These are phyloP conservation scores for Albatrellus ellisii DNA, from an alignment of 768 basidiomycete genomes.

Conservation along the genomic window DNA sequence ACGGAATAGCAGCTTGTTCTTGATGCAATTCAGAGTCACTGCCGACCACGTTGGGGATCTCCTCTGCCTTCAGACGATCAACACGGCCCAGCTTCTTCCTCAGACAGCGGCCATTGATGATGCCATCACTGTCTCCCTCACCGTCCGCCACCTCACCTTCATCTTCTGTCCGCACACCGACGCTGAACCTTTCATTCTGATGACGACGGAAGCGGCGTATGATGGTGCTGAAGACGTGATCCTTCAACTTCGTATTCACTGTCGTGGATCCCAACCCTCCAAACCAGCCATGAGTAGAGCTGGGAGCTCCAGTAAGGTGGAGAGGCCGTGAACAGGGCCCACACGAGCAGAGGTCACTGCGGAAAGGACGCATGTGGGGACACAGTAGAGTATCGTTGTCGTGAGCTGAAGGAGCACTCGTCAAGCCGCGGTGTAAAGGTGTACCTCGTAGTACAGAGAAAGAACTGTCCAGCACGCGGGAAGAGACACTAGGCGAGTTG, in stretches of 20 bases:
- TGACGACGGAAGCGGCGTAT: constrained; percentile 59
- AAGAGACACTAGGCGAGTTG: constrained; percentile 27
- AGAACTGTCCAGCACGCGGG: constrained; percentile 4
- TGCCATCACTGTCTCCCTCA: constrained; percentile 28
- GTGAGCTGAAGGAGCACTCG: constrained; percentile 1
- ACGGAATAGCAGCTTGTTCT: constrained; percentile 17
- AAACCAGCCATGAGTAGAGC: constrained; percentile 49
- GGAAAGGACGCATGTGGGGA: neutral
- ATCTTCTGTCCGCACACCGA: constrained; percentile 33
- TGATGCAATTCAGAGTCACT: neutral
- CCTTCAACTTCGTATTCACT: constrained; percentile 89
- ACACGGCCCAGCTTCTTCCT: constrained; percentile 31
- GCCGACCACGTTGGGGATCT: constrained; percentile 23
- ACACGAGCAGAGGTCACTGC: neutral
- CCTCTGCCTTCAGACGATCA: constrained; percentile 28
- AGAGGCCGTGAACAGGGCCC: constrained; percentile 28
- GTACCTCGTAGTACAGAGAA: no score
- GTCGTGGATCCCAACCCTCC: constrained; percentile 87
- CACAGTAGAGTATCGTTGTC: constrained; percentile 20
- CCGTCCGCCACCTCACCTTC: constrained; percentile 35
- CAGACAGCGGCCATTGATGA: constrained; percentile 14
- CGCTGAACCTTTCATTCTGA: constrained; percentile 17
- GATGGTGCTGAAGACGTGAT: constrained; percentile 89
- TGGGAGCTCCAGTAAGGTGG: neutral
- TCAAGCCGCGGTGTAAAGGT: no score